Evolutionary conservation across 2,329 filamentous ascomycete species (phyloP).

Genomic region (Aureobasidium sp.): DNA sequence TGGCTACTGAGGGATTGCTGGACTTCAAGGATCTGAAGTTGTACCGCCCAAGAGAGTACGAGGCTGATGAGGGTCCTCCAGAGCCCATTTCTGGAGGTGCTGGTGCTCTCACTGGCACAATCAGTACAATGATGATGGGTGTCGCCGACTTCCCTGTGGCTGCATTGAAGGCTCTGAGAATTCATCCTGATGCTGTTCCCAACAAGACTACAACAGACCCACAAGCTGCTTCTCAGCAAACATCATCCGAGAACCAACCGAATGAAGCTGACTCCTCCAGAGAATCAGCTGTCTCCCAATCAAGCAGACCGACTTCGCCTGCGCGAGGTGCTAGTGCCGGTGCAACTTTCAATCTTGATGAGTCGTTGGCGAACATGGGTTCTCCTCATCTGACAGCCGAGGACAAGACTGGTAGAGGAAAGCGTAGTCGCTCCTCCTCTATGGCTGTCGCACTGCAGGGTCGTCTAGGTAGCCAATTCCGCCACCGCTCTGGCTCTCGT

Average conservation of each 20-base stretch:
- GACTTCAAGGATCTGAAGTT: constrained; percentile 64
- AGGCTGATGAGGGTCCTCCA: constrained; percentile 64
- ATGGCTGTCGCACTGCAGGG: constrained; percentile 12
- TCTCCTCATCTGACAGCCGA: constrained; percentile 7
- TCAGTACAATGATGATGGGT: constrained; percentile 69
- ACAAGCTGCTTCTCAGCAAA: background rate
- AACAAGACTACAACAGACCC: constrained; percentile 9
- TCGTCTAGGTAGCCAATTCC: background rate
- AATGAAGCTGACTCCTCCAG: background rate
- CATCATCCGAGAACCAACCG: background rate
- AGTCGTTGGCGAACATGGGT: constrained; percentile 15
- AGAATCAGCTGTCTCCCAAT: background rate
- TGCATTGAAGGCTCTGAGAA: constrained; percentile 38
- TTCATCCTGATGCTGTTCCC: constrained; percentile 22
- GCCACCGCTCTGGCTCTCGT: background rate
- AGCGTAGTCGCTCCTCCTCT: constrained; percentile 7
- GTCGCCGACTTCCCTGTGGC: constrained; percentile 60
- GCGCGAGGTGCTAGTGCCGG: background rate
- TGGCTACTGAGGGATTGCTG: constrained; percentile 55
- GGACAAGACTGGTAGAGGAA: background rate
- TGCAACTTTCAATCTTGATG: constrained; percentile 15
- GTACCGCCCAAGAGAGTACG: constrained; percentile 53
- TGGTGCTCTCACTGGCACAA: constrained; percentile 64
- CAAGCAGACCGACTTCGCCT: background rate
- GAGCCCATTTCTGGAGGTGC: constrained; percentile 73